Conservation (phyloP, 1,284 basidiomycete species). For the Leccinum solheimii region DNA sequence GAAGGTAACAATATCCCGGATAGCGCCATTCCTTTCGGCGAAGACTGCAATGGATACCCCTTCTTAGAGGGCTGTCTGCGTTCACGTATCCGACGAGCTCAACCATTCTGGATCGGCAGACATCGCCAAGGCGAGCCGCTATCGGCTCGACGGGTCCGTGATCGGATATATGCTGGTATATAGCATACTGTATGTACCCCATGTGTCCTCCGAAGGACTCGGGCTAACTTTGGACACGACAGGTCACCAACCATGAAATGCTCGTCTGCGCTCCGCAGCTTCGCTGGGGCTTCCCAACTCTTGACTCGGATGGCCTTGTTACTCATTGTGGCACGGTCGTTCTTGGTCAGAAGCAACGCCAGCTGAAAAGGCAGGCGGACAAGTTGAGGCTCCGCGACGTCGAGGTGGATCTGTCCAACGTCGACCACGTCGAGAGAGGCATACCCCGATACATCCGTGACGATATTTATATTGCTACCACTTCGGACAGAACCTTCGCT, state of each 20-base stretch:
- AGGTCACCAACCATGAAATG: slow-evolving; percentile 33
- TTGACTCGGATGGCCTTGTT: slow-evolving; percentile 13
- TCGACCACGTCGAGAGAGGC: slow-evolving; percentile 30
- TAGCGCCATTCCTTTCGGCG: slow-evolving; percentile 34
- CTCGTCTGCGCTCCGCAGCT: slow-evolving; percentile 37
- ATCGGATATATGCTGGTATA: slow-evolving; percentile 31
- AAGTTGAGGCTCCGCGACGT: background rate
- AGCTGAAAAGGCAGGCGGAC: background rate
- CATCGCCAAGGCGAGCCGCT: slow-evolving; percentile 30
- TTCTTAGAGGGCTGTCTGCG: slow-evolving; percentile 27
- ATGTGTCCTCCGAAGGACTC: background rate
- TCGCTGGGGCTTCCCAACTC: slow-evolving; percentile 32
- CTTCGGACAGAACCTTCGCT: background rate
- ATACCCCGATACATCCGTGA: slow-evolving; percentile 30
- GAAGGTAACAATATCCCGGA: slow-evolving; percentile 33
- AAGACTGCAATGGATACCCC: slow-evolving; percentile 32
- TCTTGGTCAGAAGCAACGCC: slow-evolving; percentile 33
- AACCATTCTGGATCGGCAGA: slow-evolving; percentile 17
- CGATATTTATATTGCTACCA: background rate
- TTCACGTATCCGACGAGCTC: background rate
- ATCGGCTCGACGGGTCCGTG: slow-evolving; percentile 30
- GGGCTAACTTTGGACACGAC: slow-evolving; percentile 2
- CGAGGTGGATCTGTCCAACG: slow-evolving; percentile 22
- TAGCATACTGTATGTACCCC: slow-evolving; percentile 26
- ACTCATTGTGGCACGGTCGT: slow-evolving; percentile 32